Conservation (phyloP, 441 rosid genomes). For the Breynia disticha region DNA sequence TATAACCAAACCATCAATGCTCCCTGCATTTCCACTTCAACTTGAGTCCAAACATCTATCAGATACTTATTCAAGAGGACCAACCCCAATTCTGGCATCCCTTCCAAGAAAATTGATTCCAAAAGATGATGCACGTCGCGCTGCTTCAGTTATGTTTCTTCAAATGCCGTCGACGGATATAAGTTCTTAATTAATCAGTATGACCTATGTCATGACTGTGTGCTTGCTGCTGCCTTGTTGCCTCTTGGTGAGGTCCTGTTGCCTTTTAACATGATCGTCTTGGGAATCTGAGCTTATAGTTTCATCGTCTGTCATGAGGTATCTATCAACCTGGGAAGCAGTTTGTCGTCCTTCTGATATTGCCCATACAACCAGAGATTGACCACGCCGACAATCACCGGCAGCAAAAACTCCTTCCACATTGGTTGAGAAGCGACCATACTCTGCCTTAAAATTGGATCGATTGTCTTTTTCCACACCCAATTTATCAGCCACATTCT, state of each 20-base stretch:
- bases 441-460: conserved; percentile 92
- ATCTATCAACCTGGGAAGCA: conserved; percentile 85
- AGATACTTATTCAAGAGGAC: too few relatives aligned
- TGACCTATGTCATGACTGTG: conserved; percentile 34
- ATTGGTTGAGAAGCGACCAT: conserved; percentile 77
- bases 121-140: too few relatives aligned
- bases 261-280: too few relatives aligned
- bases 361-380: conserved; percentile 99
- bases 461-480: conserved; percentile 78
- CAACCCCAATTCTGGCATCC: too few relatives aligned
- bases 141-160: too few relatives aligned
- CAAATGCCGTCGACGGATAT: too few relatives aligned
- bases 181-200: neutral
- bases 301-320: conserved; percentile 31
- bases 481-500: conserved; percentile 85
- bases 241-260: too few relatives aligned
- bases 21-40: neutral
- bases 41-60: too few relatives aligned
- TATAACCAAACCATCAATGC: neutral
- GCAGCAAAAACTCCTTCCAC: conserved; percentile 97
- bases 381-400: conserved; percentile 97
- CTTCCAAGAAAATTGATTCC: too few relatives aligned
- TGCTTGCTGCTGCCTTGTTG: conserved; percentile 32
- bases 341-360: conserved; percentile 98
- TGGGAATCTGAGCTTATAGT: conserved; percentile 2